Conservation (phyloP, 139 green algal genomes). For the Picochlorum sp. region DNA sequence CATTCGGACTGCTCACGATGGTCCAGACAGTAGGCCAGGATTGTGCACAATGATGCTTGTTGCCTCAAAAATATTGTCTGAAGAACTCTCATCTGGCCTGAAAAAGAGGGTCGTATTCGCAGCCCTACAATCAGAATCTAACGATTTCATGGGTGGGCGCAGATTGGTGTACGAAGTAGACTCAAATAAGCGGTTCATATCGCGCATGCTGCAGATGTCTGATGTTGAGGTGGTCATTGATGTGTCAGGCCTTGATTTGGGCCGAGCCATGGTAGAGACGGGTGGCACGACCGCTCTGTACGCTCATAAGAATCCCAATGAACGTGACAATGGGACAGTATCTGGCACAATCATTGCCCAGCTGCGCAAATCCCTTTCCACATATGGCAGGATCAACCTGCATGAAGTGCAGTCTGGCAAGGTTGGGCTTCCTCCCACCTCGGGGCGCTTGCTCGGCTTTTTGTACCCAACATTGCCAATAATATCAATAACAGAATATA, state of each 20-base stretch:
- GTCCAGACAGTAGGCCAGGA: conserved; percentile 40
- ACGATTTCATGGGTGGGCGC: conserved; percentile 55
- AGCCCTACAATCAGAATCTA: conserved; percentile 55
- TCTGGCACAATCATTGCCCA: background rate
- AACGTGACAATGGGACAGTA: background rate
- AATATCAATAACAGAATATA: background rate
- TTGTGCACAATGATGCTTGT: conserved; percentile 62
- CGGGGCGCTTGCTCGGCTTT: too few species aligned
- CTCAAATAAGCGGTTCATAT: conserved; percentile 5
- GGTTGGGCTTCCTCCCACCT: too few species aligned
- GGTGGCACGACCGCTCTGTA: background rate
- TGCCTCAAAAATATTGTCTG: conserved; percentile 6
- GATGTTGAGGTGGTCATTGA: conserved; percentile 45
- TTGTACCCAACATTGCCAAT: background rate
- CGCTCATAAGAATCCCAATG: background rate
- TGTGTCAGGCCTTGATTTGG: conserved; percentile 42
- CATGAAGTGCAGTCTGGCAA: too few species aligned
- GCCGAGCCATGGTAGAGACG: background rate
- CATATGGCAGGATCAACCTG: too few species aligned
- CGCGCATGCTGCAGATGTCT: conserved; percentile 32
- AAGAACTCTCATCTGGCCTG: background rate
- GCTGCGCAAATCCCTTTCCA: background rate
- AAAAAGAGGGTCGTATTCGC: conserved; percentile 45
- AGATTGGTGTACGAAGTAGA: conserved; percentile 62
- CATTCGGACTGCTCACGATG: conserved; percentile 40